Evolutionary conservation across 2,329 filamentous ascomycete species (phyloP), one percentile per base, ranked within the genome.

Genomic region (Colletotrichum endophyticum): DNA sequence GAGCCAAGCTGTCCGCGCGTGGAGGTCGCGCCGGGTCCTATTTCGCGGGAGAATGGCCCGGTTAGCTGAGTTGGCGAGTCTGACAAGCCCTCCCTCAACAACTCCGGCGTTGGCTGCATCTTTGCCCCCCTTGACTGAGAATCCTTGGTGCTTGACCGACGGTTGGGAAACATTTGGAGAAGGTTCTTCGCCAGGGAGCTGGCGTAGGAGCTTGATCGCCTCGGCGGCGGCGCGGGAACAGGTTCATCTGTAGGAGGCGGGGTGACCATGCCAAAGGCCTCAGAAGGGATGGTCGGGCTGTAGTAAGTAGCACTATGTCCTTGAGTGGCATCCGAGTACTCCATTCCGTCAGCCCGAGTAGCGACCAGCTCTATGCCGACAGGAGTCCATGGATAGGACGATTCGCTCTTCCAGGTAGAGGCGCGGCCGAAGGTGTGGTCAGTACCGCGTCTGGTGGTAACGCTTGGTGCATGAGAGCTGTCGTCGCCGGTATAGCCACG

Each of bases 301-400:
- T 87, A 87, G 75, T 87, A 87, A 73, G 87, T 85, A 59, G 85
- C 84, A 69, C 82, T 87, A 53, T 79, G 77, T 8, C 78, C 78
- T 13, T 53, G 71, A 19, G 72, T 77, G n/a, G 75, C 74, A 36
- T 79, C 77, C 49, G 67, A 70, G 28, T 77, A 78, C 9, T 77
- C 77, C 74, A 77, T 69, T 39, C 77, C 77, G 39, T 78, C 77
- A 66, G 77, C 75, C 12, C 78, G 77, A 25, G 77, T 77, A 32
- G 73, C 59, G 36, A 75, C 62, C 44, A 79, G 73, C 44, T 78
- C 76, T 27, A 78, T 66, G 19, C 70, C 70, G 6, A 44, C 70
- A 22, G 77, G 76, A 16, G 77, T 72, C 69, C 74, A 63, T 22
- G 76, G 77, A 13, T 72, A 72, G 6, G 67, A 75, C 28, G 72